Conservation (phyloP, 1,284 basidiomycete genomes). For the Athelia psychrophila region DNA sequence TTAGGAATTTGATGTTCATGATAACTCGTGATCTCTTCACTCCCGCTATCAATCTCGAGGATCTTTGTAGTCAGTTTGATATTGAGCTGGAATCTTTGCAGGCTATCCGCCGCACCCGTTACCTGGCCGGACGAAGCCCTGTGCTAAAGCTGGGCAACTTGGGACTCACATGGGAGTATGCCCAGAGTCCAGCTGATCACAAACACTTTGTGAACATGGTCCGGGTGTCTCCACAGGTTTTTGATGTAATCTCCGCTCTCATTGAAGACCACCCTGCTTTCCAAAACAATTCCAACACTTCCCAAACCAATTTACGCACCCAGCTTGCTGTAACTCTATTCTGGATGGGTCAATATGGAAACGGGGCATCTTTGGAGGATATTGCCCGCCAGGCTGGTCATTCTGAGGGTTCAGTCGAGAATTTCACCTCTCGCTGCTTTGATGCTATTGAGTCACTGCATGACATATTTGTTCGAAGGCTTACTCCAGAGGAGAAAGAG, state of each 20-base stretch:
- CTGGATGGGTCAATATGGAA: conserved; percentile 31
- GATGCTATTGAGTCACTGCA: conserved; percentile 29
- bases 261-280: conserved; percentile 32
- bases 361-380: conserved; percentile 28
- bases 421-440: conserved; percentile 27
- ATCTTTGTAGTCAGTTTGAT: conserved; percentile 1
- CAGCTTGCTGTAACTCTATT: conserved; percentile 36
- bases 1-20: conserved; percentile 4
- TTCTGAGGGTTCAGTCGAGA: conserved; percentile 28
- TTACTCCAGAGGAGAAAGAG: conserved; percentile 32
- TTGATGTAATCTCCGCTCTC: conserved; percentile 23
- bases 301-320: conserved; percentile 28
- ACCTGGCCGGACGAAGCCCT: conserved; percentile 5
- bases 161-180: conserved; percentile 29
- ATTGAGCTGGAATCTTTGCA: conserved; percentile 5
- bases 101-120: conserved; percentile 7
- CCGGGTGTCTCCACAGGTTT: conserved; percentile 27
- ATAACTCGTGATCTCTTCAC: conserved; percentile 1
- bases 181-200: conserved; percentile 35
- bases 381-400: conserved; percentile 28
- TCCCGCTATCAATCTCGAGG: conserved; percentile 1
- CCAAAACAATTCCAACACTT: conserved; percentile 19
- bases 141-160: conserved; percentile 22
- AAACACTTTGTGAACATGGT: conserved; percentile 30
- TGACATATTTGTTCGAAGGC: conserved; percentile 23